A percentile compares a stretch with the other conserved stretches of the same genome.
These are phyloP conservation scores for Mucor plumbeus DNA, from an alignment of 371 early-diverging fungal species.

Conservation along the genomic window DNA sequence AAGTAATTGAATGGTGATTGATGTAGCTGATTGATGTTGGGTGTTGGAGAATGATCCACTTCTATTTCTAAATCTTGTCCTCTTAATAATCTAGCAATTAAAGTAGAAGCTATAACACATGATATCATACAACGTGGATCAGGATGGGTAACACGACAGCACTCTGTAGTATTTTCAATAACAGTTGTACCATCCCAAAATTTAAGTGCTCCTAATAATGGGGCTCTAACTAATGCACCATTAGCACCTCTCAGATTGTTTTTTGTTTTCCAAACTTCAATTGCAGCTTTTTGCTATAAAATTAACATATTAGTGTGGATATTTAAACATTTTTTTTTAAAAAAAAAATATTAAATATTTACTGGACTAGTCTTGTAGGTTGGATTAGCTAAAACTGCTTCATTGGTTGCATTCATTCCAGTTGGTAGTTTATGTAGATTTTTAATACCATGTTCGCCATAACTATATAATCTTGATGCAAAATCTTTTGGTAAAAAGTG, in stretches of 20 bases:
- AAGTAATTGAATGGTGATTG: slow-evolving; percentile 15
- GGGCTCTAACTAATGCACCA: slow-evolving; percentile 69
- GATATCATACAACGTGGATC: slow-evolving; percentile 70
- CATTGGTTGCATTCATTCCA: slow-evolving; percentile 62
- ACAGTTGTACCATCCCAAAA: slow-evolving; percentile 70
- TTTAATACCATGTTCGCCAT: slow-evolving; percentile 56
- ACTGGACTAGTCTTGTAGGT: slow-evolving; percentile 46
- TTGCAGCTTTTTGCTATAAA: slow-evolving; percentile 35
- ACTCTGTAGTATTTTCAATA: slow-evolving; percentile 61
- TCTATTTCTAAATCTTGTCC: slow-evolving; percentile 50
- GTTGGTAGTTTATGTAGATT: slow-evolving; percentile 59
- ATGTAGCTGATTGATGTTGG: slow-evolving; percentile 11
- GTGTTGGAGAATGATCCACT: slow-evolving; percentile 21
- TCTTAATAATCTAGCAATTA: slow-evolving; percentile 60
- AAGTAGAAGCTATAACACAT: slow-evolving; percentile 58
- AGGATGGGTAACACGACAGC: slow-evolving; percentile 69
- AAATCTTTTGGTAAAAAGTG: slow-evolving; percentile 57
- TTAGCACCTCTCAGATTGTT: slow-evolving; percentile 54
- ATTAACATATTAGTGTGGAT: too few relatives aligned
- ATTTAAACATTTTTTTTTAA: neutral
- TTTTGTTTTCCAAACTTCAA: slow-evolving; percentile 37
- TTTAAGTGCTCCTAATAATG: slow-evolving; percentile 60
- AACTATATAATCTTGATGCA: slow-evolving; percentile 51
- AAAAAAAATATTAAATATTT: slow-evolving; percentile 10
- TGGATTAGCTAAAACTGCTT: slow-evolving; percentile 50